These are phyloP conservation scores for Kokia cookei DNA, from an alignment of 441 rosid genomes.

Conservation along the genomic window DNA sequence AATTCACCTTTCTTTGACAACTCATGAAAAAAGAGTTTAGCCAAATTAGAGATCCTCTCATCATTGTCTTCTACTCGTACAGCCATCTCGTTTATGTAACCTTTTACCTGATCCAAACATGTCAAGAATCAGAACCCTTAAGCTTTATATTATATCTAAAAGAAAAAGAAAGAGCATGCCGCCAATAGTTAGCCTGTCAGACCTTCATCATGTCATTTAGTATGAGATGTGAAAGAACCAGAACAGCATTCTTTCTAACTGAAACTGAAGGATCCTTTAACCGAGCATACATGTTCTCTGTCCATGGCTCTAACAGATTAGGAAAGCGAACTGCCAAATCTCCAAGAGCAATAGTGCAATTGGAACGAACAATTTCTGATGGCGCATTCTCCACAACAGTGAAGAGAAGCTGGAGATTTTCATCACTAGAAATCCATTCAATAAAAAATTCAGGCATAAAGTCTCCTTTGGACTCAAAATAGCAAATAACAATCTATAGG, in stretches of 20 bases:
- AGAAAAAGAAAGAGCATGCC: slow-evolving; percentile 7
- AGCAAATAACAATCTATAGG: slow-evolving; percentile 1
- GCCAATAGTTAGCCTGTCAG: slow-evolving; percentile 13
- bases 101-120: slow-evolving; percentile 73
- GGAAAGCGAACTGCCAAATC: slow-evolving; percentile 98
- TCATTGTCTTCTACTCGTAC: slow-evolving; percentile 76
- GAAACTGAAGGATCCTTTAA: slow-evolving; percentile 72
- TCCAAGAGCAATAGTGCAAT: slow-evolving; percentile 94
- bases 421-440: slow-evolving; percentile 54
- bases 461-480: background rate
- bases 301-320: slow-evolving; percentile 96
- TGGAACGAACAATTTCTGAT: slow-evolving; percentile 91
- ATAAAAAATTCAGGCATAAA: slow-evolving; percentile 18
- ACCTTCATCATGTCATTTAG: slow-evolving; percentile 99
- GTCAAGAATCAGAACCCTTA: slow-evolving; percentile 13
- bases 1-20: slow-evolving; percentile 90
- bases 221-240: slow-evolving; percentile 98
- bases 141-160: background rate
- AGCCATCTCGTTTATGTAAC: slow-evolving; percentile 95
- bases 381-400: slow-evolving; percentile 94
- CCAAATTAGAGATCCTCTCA: slow-evolving; percentile 88
- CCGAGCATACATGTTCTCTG: slow-evolving; percentile 90
- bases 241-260: slow-evolving; percentile 96
- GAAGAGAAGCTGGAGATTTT: slow-evolving; percentile 97
- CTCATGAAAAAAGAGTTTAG: slow-evolving; percentile 89